A percentile compares a stretch with the other conserved stretches of the same genome.
Conservation (phyloP, 257 asterid genomes). For the Solanum chiquidenum region DNA sequence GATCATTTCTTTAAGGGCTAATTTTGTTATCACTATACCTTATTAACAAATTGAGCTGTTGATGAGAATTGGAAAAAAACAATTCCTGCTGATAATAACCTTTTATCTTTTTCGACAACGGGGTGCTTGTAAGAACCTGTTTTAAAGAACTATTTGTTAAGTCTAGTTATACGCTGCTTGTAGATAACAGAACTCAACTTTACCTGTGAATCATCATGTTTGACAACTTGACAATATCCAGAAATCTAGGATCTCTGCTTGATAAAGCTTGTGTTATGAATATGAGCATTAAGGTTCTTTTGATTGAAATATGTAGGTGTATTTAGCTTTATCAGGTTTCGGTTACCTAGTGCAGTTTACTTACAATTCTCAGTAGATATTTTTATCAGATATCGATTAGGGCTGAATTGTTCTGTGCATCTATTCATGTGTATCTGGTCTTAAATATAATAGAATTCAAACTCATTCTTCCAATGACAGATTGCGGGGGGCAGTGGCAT, state of each 20-base stretch:
- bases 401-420: not conserved
- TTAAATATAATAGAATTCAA: not conserved
- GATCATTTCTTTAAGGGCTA: not conserved
- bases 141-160: not conserved
- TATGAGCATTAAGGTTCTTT: not conserved
- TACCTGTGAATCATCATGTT: not conserved
- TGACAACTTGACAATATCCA: not conserved
- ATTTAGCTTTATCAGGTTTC: not conserved
- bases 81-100: not conserved
- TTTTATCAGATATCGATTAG: not conserved
- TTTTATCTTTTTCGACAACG: not conserved
- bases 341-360: not conserved
- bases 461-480: constrained; percentile 23
- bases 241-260: not conserved
- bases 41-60: not conserved
- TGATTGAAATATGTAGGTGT: not conserved
- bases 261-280: not conserved
- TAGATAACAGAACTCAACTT: not conserved
- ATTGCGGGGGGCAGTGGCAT: constrained; percentile 96
- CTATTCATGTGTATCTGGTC: not conserved
- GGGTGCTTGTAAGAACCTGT: not conserved
- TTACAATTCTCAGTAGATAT: not conserved
- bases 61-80: not conserved
- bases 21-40: not conserved
- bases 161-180: not conserved